These are phyloP conservation scores for Colletotrichum sp. DNA, from an alignment of 2,329 filamentous ascomycete genomes.

Conservation along the genomic window DNA sequence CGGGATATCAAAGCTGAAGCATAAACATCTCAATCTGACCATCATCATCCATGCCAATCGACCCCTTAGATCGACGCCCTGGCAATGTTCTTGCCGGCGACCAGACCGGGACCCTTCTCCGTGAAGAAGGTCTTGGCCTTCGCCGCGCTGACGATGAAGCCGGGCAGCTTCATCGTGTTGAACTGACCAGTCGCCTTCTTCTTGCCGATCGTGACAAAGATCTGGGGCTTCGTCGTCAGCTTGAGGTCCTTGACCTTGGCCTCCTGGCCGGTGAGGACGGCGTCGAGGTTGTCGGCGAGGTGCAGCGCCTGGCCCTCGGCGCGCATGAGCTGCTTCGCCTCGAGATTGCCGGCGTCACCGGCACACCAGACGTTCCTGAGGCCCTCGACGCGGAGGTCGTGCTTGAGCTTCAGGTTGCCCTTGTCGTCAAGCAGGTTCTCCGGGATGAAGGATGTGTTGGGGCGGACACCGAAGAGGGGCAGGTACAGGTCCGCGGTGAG, in stretches of 20 bases:
- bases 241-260: constrained; percentile 17
- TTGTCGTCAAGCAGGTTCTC: constrained; percentile 25
- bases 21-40: neutral
- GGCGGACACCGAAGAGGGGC: constrained; percentile 30
- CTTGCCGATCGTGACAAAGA: constrained; percentile 20
- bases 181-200: constrained; percentile 19
- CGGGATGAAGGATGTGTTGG: constrained; percentile 31
- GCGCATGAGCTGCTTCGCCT: constrained; percentile 23
- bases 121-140: constrained; percentile 22
- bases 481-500: constrained; percentile 31
- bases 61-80: constrained; percentile 2
- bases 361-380: constrained; percentile 29
- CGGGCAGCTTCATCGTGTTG: constrained; percentile 20
- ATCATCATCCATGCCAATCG: neutral
- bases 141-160: constrained; percentile 20
- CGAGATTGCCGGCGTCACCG: constrained; percentile 29
- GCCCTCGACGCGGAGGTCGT: constrained; percentile 25
- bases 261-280: constrained; percentile 20
- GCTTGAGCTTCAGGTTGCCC: constrained; percentile 26
- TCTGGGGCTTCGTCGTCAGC: constrained; percentile 18
- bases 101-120: constrained; percentile 15
- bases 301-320: constrained; percentile 38
- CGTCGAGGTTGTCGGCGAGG: constrained; percentile 38
- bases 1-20: constrained; percentile 17
- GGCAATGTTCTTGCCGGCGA: constrained; percentile 19